These are phyloP conservation scores for Arabidopsis hybrid DNA, from an alignment of 441 rosid genomes.

Conservation along the genomic window DNA sequence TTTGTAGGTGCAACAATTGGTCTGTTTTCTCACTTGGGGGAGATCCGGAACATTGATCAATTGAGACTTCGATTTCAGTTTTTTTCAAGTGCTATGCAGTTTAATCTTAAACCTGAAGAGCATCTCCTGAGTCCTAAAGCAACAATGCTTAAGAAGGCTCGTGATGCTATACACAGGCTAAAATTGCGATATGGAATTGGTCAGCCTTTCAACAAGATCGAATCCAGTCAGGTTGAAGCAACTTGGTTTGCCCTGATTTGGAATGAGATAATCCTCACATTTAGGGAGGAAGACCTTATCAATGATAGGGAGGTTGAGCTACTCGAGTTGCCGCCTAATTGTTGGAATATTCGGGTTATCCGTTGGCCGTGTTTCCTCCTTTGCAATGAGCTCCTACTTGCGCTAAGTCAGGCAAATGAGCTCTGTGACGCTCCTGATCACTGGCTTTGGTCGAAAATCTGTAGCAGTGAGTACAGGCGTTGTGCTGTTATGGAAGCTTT, in stretches of 20 bases:
- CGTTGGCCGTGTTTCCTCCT: slow-evolving; percentile 80
- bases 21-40: slow-evolving; percentile 75
- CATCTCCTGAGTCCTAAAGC: slow-evolving; percentile 52
- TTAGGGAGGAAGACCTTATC: slow-evolving; percentile 75
- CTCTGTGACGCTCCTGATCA: slow-evolving; percentile 64
- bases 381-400: slow-evolving; percentile 69
- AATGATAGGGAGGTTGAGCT: slow-evolving; percentile 71
- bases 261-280: slow-evolving; percentile 64
- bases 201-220: slow-evolving; percentile 67
- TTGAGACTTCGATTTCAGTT: slow-evolving; percentile 74
- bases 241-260: slow-evolving; percentile 71
- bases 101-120: slow-evolving; percentile 74
- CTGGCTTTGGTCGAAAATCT: slow-evolving; percentile 71
- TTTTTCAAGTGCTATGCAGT: slow-evolving; percentile 77
- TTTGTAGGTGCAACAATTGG: slow-evolving; percentile 65
- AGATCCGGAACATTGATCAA: slow-evolving; percentile 69
- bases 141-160: slow-evolving; percentile 56
- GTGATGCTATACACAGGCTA: slow-evolving; percentile 63
- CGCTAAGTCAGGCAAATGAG: slow-evolving; percentile 65
- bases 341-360: slow-evolving; percentile 70
- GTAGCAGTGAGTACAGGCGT: slow-evolving; percentile 68
- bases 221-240: slow-evolving; percentile 72
- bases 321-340: slow-evolving; percentile 66
- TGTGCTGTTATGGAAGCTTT: slow-evolving; percentile 76
- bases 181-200: slow-evolving; percentile 75